These are phyloP conservation scores for Colletotrichum spaethianum DNA, from an alignment of 2,329 filamentous ascomycete genomes.

Conservation along the genomic window DNA sequence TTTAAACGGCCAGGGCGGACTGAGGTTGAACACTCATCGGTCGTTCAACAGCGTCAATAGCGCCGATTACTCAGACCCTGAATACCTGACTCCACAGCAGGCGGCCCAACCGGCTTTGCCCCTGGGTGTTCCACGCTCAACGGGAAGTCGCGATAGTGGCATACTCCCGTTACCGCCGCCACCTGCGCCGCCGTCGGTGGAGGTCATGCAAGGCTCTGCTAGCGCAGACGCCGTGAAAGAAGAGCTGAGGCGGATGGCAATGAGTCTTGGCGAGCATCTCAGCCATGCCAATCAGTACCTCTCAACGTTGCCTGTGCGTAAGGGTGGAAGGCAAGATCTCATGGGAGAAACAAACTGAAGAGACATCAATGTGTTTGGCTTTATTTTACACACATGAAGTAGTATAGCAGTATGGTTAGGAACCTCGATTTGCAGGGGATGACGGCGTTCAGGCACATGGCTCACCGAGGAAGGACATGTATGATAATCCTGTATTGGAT, in stretches of 20 bases:
- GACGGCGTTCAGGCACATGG: conserved; percentile 16
- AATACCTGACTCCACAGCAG: conserved; percentile 48
- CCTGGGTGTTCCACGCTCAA: conserved; percentile 33
- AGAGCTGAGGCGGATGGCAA: conserved; percentile 65
- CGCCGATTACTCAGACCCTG: conserved; percentile 42
- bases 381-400: neutral
- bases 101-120: conserved; percentile 46
- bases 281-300: conserved; percentile 61
- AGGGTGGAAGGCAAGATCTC: conserved; percentile 47
- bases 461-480: neutral
- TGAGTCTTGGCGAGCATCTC: conserved; percentile 64
- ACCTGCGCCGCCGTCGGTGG: conserved; percentile 62
- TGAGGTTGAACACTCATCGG: conserved; percentile 36
- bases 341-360: conserved; percentile 24
- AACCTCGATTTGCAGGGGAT: neutral
- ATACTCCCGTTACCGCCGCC: conserved; percentile 51
- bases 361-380: neutral
- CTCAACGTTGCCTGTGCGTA: conserved; percentile 55
- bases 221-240: conserved; percentile 66
- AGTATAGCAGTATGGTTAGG: neutral
- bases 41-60: conserved; percentile 43
- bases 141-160: conserved; percentile 12
- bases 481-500: conserved; percentile 9
- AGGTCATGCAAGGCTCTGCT: conserved; percentile 69
- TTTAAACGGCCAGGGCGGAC: conserved; percentile 17